Evolutionary conservation across 2,329 filamentous ascomycete species (phyloP).

Genomic region (Clonostachys solani): DNA sequence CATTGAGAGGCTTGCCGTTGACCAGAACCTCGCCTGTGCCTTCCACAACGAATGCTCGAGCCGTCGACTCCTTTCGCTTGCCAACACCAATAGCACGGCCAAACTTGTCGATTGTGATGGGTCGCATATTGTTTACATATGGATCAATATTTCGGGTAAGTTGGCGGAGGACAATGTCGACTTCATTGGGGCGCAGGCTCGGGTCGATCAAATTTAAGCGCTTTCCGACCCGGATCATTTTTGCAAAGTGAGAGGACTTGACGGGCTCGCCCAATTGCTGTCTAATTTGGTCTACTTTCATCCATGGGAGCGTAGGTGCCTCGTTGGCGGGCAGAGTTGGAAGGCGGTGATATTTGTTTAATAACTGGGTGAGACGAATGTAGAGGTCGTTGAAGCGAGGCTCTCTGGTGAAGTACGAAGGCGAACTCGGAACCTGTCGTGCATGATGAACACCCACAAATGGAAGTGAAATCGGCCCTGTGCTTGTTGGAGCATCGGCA

Average conservation of each 20-base stretch:
- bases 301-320: slow-evolving; percentile 75
- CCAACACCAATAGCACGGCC: slow-evolving; percentile 80
- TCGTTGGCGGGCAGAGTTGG: slow-evolving; percentile 64
- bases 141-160: slow-evolving; percentile 77
- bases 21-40: slow-evolving; percentile 86
- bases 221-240: slow-evolving; percentile 71
- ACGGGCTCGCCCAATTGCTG: slow-evolving; percentile 67
- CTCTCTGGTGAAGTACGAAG: slow-evolving; percentile 91
- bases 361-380: slow-evolving; percentile 67
- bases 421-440: slow-evolving; percentile 76
- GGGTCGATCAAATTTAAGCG: slow-evolving; percentile 84
- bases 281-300: slow-evolving; percentile 72
- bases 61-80: slow-evolving; percentile 81
- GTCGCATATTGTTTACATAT: slow-evolving; percentile 57
- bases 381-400: slow-evolving; percentile 83
- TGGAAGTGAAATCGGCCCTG: slow-evolving; percentile 7
- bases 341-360: slow-evolving; percentile 68
- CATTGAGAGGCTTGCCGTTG: slow-evolving; percentile 81
- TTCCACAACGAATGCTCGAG: slow-evolving; percentile 84
- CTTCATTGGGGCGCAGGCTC: slow-evolving; percentile 65
- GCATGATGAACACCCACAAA: slow-evolving; percentile 42
- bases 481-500: slow-evolving; percentile 8
- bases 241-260: slow-evolving; percentile 72
- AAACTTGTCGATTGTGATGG: slow-evolving; percentile 66
- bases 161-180: slow-evolving; percentile 57